A percentile compares a stretch with the other conserved stretches of the same genome.
These are phyloP conservation scores for Trichoderma gamsii DNA, from an alignment of 495 filamentous ascomycete genomes.

Conservation along the genomic window DNA sequence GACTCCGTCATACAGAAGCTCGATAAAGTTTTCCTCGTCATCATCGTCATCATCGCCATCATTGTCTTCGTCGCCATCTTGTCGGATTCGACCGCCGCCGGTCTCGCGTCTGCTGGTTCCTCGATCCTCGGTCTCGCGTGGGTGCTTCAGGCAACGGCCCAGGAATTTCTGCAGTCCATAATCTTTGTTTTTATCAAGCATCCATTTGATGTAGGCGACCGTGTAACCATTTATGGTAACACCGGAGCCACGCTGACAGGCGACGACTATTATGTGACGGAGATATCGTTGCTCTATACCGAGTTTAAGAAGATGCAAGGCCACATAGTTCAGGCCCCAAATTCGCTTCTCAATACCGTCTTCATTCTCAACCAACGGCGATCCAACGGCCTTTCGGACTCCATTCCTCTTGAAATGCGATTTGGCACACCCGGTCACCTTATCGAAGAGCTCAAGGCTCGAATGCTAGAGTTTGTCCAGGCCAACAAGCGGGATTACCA, in stretches of 20 bases:
- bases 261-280: conserved; percentile 94
- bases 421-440: conserved; percentile 85
- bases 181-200: conserved; percentile 98
- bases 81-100: conserved; percentile 76
- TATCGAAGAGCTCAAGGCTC: conserved; percentile 74
- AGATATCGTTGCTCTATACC: conserved; percentile 90
- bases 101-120: conserved; percentile 81
- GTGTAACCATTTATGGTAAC: conserved; percentile 87
- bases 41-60: conserved; percentile 69
- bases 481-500: conserved; percentile 90
- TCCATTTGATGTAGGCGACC: conserved; percentile 93
- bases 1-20: conserved; percentile 93
- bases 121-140: conserved; percentile 81
- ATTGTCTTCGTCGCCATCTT: conserved; percentile 86
- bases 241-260: conserved; percentile 68
- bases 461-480: conserved; percentile 79
- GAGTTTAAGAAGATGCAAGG: conserved; percentile 99
- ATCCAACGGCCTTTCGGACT: conserved; percentile 83
- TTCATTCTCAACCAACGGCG: conserved; percentile 94
- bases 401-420: conserved; percentile 74
- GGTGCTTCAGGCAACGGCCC: conserved; percentile 86
- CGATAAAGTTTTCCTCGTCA: conserved; percentile 79
- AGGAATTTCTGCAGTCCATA: conserved; percentile 85
- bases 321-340: conserved; percentile 91
- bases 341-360: conserved; percentile 84